Base-by-base conservation (phyloP, 106 monocot genomes). In the Apostasia shenzhenica region DNA sequence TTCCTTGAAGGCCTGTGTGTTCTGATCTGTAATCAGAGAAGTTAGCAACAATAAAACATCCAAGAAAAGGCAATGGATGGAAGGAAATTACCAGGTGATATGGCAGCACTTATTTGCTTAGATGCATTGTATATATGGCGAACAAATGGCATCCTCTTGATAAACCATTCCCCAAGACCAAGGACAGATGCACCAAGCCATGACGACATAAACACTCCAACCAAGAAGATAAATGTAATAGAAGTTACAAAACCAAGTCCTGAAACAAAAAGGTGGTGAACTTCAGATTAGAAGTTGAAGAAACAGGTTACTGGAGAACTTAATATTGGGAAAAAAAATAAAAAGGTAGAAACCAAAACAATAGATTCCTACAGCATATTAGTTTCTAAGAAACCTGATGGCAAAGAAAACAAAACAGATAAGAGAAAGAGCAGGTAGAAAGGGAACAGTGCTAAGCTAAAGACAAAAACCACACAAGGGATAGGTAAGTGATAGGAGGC, bases 201-300 rank as follows among this genome's bases (percentile, higher is more conserved):
- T 55, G 93, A 93, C 69, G 93, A 93, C 93, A 93, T 93, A 71
- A 89, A 93, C 46, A 93, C 84, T 50, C 93, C 93, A 71, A 89
- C 84, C 82, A 93, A 67, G 72, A 93, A 93, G 59, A 93, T 93
- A 78, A 93, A 93, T 48, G 82, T 65, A 66, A 93, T 80, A 50
- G 93, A 93, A 70, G 93, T 93, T 64, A 93, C 71, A 57, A 93
- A 93, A 67, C 93, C 93, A 71, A 93, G 84, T 64, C 93, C 93
- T 93, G 76, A 14, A 4, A 45, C 14, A 13, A 63, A 45, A 63
- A 63, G 8, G n/a, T 63, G 13, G 8, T 45, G 45, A 10, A 63
- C 8, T 45, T 45, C 45, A 45, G 45, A 45, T 45, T 1, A 39
- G 62, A 45, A 63, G 2, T 63, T 2, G 45, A 63, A 8, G 38